Evolutionary conservation across 768 basidiomycete genomes (phyloP).

Genomic region (Lyophyllum semitale): DNA sequence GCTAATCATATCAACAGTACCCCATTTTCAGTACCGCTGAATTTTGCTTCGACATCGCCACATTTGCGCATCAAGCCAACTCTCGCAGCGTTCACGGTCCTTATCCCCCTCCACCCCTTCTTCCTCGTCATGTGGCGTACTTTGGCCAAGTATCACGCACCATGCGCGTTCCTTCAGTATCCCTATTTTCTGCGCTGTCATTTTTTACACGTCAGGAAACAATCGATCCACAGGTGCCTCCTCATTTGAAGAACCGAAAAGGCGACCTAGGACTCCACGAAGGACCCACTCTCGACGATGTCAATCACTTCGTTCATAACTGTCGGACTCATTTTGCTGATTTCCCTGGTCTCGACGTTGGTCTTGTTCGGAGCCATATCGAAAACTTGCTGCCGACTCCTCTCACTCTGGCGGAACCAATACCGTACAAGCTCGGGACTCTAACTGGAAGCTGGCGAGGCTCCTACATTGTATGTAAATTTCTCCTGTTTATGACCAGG

Average conservation of each 20-base stretch:
- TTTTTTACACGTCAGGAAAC: conserved; percentile 48
- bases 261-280: conserved; percentile 26
- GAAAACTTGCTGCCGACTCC: background rate
- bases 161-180: conserved; percentile 41
- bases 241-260: conserved; percentile 34
- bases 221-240: conserved; percentile 34
- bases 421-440: conserved; percentile 42
- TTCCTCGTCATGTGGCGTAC: conserved; percentile 35
- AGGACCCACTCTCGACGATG: conserved; percentile 51
- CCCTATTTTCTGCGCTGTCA: conserved; percentile 47
- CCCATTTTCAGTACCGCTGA: conserved; percentile 44
- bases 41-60: conserved; percentile 25
- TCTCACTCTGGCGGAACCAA: conserved; percentile 17
- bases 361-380: background rate
- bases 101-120: conserved; percentile 31
- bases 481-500: background rate
- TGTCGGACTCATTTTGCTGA: conserved; percentile 44
- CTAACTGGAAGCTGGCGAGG: conserved; percentile 54
- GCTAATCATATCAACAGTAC: conserved; percentile 32
- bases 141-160: conserved; percentile 39
- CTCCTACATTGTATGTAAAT: conserved; percentile 42
- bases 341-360: conserved; percentile 25
- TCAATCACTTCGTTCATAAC: conserved; percentile 40
- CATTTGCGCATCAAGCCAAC: conserved; percentile 14
- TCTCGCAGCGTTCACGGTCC: conserved; percentile 22